Evolutionary conservation across 371 early-diverging fungal genomes (phyloP).

Genomic region (Saksenaea vasiformis): DNA sequence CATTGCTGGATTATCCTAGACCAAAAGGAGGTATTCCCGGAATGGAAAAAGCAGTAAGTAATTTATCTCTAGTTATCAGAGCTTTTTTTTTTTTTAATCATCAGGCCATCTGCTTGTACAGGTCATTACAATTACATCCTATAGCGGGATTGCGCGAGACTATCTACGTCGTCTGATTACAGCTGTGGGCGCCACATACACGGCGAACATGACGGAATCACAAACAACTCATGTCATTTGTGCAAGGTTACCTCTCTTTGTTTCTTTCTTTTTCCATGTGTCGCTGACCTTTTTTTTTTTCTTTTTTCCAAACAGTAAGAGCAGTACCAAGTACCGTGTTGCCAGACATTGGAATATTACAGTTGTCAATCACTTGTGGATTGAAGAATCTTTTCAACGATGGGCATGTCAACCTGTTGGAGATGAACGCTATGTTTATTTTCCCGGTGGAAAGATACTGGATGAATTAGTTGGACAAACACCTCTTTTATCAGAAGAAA

Average conservation of each 20-base stretch:
- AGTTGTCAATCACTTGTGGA: slow-evolving; percentile 88
- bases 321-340: slow-evolving; percentile 56
- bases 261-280: too few species aligned
- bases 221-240: slow-evolving; percentile 64
- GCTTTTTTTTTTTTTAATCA: neutral
- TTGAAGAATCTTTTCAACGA: slow-evolving; percentile 73
- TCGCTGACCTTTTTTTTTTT: too few species aligned
- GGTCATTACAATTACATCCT: slow-evolving; percentile 71
- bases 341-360: slow-evolving; percentile 65
- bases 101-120: slow-evolving; percentile 12
- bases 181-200: slow-evolving; percentile 67
- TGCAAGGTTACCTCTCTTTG: slow-evolving; percentile 57
- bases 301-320: too few species aligned
- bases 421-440: slow-evolving; percentile 57
- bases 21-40: slow-evolving; percentile 51
- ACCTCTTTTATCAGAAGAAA: slow-evolving; percentile 12
- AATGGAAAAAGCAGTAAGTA: slow-evolving; percentile 52
- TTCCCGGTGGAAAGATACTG: slow-evolving; percentile 38
- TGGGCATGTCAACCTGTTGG: slow-evolving; percentile 57
- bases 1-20: slow-evolving; percentile 60
- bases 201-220: slow-evolving; percentile 49
- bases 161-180: slow-evolving; percentile 66
- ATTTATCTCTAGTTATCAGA: neutral
- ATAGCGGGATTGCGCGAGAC: slow-evolving; percentile 64
- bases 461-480: slow-evolving; percentile 31